phyloP scores from a whole-genome alignment of 2,329 filamentous ascomycete species.

The Chaetothyriales sp. region DNA sequence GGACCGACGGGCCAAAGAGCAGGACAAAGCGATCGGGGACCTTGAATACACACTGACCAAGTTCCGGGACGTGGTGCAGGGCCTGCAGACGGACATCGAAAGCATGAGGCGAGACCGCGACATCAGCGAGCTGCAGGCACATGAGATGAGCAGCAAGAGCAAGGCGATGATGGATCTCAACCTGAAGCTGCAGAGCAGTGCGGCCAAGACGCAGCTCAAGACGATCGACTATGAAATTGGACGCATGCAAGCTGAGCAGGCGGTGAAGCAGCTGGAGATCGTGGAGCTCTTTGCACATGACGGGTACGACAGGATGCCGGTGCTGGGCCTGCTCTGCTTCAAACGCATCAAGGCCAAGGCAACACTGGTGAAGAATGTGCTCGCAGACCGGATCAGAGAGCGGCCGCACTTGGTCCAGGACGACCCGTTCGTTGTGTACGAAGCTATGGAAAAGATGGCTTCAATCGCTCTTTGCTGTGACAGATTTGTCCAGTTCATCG shows the following conservation, averaged over 20 bases:
- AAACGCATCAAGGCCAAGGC: constrained; percentile 82
- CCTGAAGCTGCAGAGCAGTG: constrained; percentile 78
- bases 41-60: constrained; percentile 78
- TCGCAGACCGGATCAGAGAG: constrained; percentile 61
- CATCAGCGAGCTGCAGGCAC: constrained; percentile 85
- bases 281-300: constrained; percentile 81
- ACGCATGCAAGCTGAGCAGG: constrained; percentile 76
- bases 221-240: constrained; percentile 82
- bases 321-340: constrained; percentile 78
- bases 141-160: constrained; percentile 74
- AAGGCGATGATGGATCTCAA: constrained; percentile 95
- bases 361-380: constrained; percentile 57
- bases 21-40: constrained; percentile 68
- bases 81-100: constrained; percentile 70
- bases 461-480: constrained; percentile 74
- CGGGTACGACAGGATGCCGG: constrained; percentile 65
- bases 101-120: constrained; percentile 76
- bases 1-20: constrained; percentile 53
- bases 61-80: constrained; percentile 78
- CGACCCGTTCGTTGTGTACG: constrained; percentile 63
- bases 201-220: constrained; percentile 82
- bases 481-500: constrained; percentile 41
- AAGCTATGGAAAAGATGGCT: constrained; percentile 69
- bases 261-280: constrained; percentile 73
- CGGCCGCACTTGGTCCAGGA: constrained; percentile 54